Evolutionary conservation across 148 eudicot genomes (phyloP).

Genomic region (Dianthus caryophyllus): DNA sequence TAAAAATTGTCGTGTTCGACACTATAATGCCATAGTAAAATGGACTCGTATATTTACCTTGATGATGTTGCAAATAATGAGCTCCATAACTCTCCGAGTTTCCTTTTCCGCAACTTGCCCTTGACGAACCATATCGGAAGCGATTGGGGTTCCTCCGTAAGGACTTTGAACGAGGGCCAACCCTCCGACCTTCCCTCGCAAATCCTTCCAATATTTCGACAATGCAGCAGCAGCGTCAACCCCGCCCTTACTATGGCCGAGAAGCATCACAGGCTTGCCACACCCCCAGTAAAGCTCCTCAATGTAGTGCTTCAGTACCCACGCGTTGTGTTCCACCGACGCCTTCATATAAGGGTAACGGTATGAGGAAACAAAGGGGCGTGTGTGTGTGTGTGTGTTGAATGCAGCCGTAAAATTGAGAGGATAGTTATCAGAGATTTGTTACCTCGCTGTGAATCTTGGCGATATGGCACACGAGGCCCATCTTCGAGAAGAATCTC

Average conservation of each 20-base stretch:
- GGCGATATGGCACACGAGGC: constrained; percentile 92
- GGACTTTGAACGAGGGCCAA: constrained; percentile 92
- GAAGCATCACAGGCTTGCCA: constrained; percentile 86
- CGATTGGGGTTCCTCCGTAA: constrained; percentile 85
- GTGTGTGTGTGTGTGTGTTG: too few species aligned
- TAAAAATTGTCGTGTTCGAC: too few species aligned
- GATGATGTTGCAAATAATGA: constrained; percentile 64
- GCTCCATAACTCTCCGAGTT: constrained; percentile 71
- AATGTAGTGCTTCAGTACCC: constrained; percentile 70
- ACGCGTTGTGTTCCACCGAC: constrained; percentile 86
- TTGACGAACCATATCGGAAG: constrained; percentile 81
- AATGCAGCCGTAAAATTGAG: neutral
- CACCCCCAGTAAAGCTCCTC: constrained; percentile 97
- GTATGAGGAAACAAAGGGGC: constrained; percentile 4
- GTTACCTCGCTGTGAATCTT: constrained; percentile 93
- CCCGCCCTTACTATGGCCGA: constrained; percentile 97
- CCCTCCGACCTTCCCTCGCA: constrained; percentile 75
- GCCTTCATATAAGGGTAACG: constrained; percentile 38
- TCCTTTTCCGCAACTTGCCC: constrained; percentile 86
- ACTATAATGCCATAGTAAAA: too few species aligned
- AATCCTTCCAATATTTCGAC: constrained; percentile 61
- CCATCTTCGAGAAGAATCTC: constrained; percentile 85
- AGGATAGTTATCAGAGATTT: neutral
- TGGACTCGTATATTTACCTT: constrained; percentile 48
- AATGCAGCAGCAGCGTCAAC: constrained; percentile 97